Evolutionary conservation across 108 stramenopile genomes (phyloP), one percentile per base, ranked within the genome.

Genomic region (Cylindrotheca fusiformis): DNA sequence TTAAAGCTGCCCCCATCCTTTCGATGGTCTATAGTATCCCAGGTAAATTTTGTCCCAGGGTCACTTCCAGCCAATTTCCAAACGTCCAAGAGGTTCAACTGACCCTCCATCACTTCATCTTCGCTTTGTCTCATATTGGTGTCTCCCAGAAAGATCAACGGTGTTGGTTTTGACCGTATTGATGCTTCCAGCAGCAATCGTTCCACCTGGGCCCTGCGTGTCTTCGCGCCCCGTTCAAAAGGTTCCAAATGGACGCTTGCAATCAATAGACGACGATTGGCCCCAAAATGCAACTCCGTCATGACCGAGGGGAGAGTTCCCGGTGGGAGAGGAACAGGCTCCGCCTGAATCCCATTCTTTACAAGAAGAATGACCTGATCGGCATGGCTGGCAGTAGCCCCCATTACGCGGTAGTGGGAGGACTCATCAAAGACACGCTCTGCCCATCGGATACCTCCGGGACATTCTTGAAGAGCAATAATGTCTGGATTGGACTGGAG

Each of bases 81-180:
- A 47, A 33, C 29, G 36, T 69, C 68, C 14, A 52, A 10, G 29
- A 60, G 36, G 10, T 24, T 17, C 47, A 69, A 60, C 10, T 60
- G 10, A 4, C 28, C 29, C 44, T 69, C 68, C 60, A 60, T 55
- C 20, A 25, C 29, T 23, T 0, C 19, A 27, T 69, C 59, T 41
- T 69, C 68, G 3, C 26, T 17, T 0, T n/a, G 24, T 52, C 68
- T n/a, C 68, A 69, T 69, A 29, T 69, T 69, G 44, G 59, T 69
- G 28, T 69, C 68, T 6, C 68, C 68, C 3, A 59, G 59, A 32
- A 69, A 23, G 5, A 69, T 33, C 26, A 69, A 6, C 12, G 59
- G 50, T 1, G 41, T 28, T 5, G 17, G 10, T 12, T 6, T 3
- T 6, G n/a, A 22, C 44, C 21, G 17, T n/a, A n/a, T n/a, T n/a